These are phyloP conservation scores for Serendipita sp. DNA, from an alignment of 768 basidiomycete species.

Conservation along the genomic window DNA sequence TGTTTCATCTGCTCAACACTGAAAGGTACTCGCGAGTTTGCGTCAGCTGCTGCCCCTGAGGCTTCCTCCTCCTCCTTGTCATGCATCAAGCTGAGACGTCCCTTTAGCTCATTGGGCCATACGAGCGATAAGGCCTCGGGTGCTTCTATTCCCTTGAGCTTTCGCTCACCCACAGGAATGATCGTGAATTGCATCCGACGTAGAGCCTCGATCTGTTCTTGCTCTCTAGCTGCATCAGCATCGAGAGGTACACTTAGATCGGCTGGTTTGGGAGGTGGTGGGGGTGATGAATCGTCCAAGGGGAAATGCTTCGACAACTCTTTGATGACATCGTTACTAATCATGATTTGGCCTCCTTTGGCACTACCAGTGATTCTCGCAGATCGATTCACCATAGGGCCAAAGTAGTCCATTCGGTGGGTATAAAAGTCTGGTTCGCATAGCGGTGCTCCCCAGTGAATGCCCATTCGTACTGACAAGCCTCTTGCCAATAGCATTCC, in stretches of 20 bases:
- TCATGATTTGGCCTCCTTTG: conserved; percentile 85
- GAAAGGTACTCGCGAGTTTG: neutral
- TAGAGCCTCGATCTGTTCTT: conserved; percentile 49
- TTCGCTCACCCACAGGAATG: conserved; percentile 69
- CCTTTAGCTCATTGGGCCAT: conserved; percentile 58
- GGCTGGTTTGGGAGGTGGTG: neutral
- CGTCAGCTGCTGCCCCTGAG: neutral
- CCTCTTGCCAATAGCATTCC: conserved; percentile 67
- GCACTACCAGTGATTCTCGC: conserved; percentile 71
- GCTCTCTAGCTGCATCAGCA: conserved; percentile 13
- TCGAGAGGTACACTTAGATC: conserved; percentile 6
- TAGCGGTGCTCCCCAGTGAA: conserved; percentile 79
- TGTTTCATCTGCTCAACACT: conserved; percentile 51
- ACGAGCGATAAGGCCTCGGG: conserved; percentile 76
- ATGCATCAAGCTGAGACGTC: conserved; percentile 38
- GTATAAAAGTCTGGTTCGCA: conserved; percentile 88
- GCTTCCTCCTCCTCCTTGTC: conserved; percentile 4
- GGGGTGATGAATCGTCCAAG: conserved; percentile 8
- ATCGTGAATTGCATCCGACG: conserved; percentile 52
- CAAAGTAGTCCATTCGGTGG: conserved; percentile 94
- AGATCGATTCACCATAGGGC: conserved; percentile 87
- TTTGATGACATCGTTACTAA: conserved; percentile 69
- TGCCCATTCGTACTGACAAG: conserved; percentile 90
- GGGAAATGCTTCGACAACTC: conserved; percentile 51
- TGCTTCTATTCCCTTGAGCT: conserved; percentile 86